Evolutionary conservation across 345 rosid species (phyloP), one percentile per base, ranked within the genome.

Genomic region (Bruguiera sexangula): DNA sequence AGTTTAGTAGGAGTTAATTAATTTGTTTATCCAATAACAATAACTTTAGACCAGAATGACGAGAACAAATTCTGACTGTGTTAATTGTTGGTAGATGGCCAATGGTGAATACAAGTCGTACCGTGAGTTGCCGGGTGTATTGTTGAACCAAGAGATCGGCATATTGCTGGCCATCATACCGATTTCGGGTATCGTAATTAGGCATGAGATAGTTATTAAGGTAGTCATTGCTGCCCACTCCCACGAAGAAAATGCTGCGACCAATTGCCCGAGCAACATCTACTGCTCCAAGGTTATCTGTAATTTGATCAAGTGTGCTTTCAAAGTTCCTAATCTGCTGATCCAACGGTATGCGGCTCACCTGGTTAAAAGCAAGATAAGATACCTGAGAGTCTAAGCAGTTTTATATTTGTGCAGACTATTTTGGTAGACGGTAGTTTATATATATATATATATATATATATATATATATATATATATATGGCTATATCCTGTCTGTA

Each of bases 141-240:
- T 86, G 81, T 43, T 81, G 85, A 73, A 83, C 93, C 78, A 95
- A 81, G 21, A 85, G 88, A 72, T 86, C 82, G 2, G 96, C 96
- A 60, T 57, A 95, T 66, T 95, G 98, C 21, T 77, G 92, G 6
- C 78, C 87, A 62, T 92, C 82, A 75, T 80, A 95, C 60, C 86
- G 92, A 63, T 81, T 90, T 52, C 76, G 62, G 6, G 99, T 92
- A 8, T 82, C 85, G 64, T 85, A 95, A 78, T 95, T 92, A 15
- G 99, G 98, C 99, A 95, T 90, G 66, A 95, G 92, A 73, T 90
- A 95, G 69, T 90, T 95, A 79, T 95, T 88, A 63, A 92, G 88
- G 76, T 95, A 95, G 81, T 95, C 99, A 75, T 95, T 95, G 83
- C 98, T 95, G 65, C 98, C 96, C 98, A 95, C 90, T 61, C 99